phyloP scores from a whole-genome alignment of 495 filamentous ascomycete species.

The Copromyces sp. region DNA sequence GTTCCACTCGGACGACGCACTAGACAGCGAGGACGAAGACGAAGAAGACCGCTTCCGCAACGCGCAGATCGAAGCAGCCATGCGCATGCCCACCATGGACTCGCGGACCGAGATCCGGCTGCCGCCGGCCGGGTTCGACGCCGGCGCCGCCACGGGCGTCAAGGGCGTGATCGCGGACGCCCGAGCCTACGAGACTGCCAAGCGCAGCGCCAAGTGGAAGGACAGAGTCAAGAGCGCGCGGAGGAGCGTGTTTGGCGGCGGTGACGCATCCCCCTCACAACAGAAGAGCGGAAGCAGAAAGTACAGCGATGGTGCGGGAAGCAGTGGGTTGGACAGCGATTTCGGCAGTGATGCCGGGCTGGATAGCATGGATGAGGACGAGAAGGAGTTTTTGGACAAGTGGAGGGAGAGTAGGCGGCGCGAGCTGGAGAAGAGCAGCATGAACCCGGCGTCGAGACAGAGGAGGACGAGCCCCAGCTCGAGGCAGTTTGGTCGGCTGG shows the following conservation, averaged over 20 bases:
- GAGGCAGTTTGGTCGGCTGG: constrained; percentile 64
- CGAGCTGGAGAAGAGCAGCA: constrained; percentile 55
- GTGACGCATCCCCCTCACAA: not conserved
- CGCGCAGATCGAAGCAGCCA: constrained; percentile 48
- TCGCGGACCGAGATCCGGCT: constrained; percentile 44
- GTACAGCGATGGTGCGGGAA: constrained; percentile 19
- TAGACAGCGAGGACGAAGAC: constrained; percentile 36
- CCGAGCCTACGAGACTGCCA: constrained; percentile 75
- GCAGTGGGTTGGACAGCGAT: constrained; percentile 37
- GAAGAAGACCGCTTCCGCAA: constrained; percentile 49
- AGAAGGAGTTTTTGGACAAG: constrained; percentile 70
- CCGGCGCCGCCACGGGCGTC: constrained; percentile 72
- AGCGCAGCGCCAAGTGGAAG: constrained; percentile 49
- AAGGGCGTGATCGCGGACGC: constrained; percentile 98
- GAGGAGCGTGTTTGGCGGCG: constrained; percentile 33
- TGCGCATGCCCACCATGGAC: constrained; percentile 45
- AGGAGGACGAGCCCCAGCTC: constrained; percentile 60
- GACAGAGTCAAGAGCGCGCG: constrained; percentile 33
- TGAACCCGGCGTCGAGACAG: constrained; percentile 29
- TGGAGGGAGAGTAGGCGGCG: constrained; percentile 73
- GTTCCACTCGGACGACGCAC: constrained; percentile 39
- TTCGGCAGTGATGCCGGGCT: constrained; percentile 31
- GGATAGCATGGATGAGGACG: constrained; percentile 34
- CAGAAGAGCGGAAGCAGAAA: not conserved
- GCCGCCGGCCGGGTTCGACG: constrained; percentile 55